These are phyloP conservation scores for Rhizophora mangle DNA, from an alignment of 345 rosid species.

Conservation along the genomic window DNA sequence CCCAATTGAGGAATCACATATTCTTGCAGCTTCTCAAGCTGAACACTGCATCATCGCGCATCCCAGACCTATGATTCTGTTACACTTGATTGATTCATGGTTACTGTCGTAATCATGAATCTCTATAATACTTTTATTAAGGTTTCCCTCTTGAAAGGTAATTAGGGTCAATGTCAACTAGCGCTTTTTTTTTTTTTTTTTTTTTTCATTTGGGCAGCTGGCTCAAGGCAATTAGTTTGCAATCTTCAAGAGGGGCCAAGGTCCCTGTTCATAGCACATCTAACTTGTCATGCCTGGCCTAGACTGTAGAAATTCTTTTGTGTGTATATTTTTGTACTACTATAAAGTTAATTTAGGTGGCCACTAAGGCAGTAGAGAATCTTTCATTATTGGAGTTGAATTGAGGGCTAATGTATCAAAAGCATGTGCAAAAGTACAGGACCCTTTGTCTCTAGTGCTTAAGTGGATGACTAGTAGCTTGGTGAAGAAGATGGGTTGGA, in stretches of 20 bases:
- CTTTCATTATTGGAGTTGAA: neutral
- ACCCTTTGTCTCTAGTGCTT: neutral
- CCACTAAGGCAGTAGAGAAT: slow-evolving; percentile 10
- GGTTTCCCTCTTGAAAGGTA: too few species aligned
- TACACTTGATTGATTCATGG: too few species aligned
- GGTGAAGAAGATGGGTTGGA: slow-evolving; percentile 9
- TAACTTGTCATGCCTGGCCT: neutral
- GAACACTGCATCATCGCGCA: too few species aligned
- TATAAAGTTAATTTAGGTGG: slow-evolving; percentile 5
- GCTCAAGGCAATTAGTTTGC: slow-evolving; percentile 12
- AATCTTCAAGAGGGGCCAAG: neutral
- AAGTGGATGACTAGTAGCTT: neutral
- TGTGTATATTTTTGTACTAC: neutral
- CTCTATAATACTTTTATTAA: too few species aligned
- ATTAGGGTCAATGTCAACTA: too few species aligned
- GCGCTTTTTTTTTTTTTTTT: too few species aligned
- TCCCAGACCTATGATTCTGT: too few species aligned
- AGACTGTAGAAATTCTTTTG: neutral
- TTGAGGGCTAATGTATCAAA: neutral
- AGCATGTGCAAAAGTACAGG: neutral
- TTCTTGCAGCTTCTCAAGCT: too few species aligned
- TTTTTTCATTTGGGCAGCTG: slow-evolving; percentile 3
- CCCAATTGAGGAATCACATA: too few species aligned
- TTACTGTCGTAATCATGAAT: too few species aligned
- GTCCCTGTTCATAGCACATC: neutral